Base-by-base conservation (phyloP, 306 rosid genomes). In the Senna siamea region DNA sequence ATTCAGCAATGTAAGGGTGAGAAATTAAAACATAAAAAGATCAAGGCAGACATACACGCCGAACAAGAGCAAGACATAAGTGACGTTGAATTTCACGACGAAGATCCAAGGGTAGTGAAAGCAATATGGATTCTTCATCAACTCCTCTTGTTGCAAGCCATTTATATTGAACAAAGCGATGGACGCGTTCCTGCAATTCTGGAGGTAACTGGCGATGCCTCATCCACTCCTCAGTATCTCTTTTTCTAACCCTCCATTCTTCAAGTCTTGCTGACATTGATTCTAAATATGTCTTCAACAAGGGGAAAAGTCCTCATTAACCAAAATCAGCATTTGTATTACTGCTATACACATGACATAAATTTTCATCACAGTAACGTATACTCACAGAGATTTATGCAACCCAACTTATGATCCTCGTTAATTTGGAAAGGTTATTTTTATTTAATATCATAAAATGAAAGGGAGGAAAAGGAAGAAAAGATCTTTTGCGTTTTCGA, bases 201-300 rank as follows among this genome's bases (percentile, higher is more conserved):
- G 26, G 86, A 47, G 97, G 97, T 81, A 92, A 83, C 74, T 85
- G 97, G 26, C 97, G 92, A 71, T 86, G 96, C 81, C 96, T 88
- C 99, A 89, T 94, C 97, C 99, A 94, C 77, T 94, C 95, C 79
- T 94, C 96, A 0, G 95, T 92, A 20, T 94, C 99, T 77, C 79
- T 86, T 76, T 87, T 85, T 78, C 86, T 80, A 38, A 94, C 74
- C 89, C 97, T 89, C 95, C 97, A 89, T 75, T 91, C 97, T 79
- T 94, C 97, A 15, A 94, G 80, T 72, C 92, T 89, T 35, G 82
- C 82, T 7, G 91, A 69, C 87, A 91, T 94, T 5, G 96, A 91
- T 79, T 83, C 82, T 85, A 92, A 84, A 76, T 88, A 94, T 47
- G 90, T 85, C 96, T 91, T 78, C 78, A 57, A 76, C 74, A 79